Evolutionary conservation across 106 monocot genomes (phyloP).

Genomic region (Dioscorea zingiberensis): DNA sequence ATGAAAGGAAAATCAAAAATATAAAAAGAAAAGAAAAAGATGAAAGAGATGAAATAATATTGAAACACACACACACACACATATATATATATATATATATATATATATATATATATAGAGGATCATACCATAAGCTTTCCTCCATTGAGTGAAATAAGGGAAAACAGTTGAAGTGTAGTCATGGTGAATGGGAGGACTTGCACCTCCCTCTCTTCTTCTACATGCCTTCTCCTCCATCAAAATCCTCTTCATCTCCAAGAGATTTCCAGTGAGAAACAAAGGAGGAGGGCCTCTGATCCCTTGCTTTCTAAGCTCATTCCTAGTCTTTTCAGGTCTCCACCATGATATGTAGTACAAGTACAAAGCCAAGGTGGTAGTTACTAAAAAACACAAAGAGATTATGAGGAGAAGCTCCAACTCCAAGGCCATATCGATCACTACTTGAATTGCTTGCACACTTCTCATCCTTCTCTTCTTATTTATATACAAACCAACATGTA

Average conservation of each 20-base stretch:
- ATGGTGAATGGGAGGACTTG: background rate
- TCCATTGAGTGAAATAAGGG: constrained; percentile 7
- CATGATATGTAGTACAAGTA: background rate
- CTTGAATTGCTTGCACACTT: background rate
- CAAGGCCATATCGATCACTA: background rate
- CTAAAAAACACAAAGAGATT: background rate
- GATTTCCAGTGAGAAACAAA: constrained; percentile 5
- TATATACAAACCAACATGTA: background rate
- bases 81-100: background rate
- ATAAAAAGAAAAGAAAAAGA: background rate
- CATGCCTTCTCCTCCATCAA: background rate
- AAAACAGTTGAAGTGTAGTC: constrained; percentile 9
- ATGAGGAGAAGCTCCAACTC: no score
- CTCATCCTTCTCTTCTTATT: background rate
- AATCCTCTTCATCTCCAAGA: constrained; percentile 5
- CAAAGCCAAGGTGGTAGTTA: background rate
- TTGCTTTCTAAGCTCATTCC: constrained; percentile 5
- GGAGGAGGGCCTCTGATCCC: constrained; percentile 2
- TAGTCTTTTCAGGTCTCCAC: background rate
- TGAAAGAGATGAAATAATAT: background rate
- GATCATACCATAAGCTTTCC: constrained; percentile 8
- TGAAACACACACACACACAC: background rate
- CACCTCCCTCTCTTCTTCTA: background rate
- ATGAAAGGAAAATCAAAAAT: no score
- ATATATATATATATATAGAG: background rate